Percentiles rank a stretch among this genome's conserved stretches.
These are phyloP conservation scores for Lepidium didymum DNA, from an alignment of 345 rosid species.

Conservation along the genomic window DNA sequence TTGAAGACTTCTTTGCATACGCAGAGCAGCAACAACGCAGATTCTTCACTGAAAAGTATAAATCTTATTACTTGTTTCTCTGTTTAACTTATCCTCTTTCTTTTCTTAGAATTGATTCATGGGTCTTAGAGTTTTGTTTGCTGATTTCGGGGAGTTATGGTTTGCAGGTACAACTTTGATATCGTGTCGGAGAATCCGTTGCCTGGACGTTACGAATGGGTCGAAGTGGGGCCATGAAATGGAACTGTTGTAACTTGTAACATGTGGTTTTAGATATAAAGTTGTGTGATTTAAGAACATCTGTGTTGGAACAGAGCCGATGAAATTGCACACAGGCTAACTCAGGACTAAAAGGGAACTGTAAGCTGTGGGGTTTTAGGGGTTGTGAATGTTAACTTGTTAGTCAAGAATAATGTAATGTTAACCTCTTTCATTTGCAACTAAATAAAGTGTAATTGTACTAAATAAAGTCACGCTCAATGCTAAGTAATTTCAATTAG, in stretches of 20 bases:
- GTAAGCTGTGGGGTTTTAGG: not conserved
- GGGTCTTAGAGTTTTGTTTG: not conserved
- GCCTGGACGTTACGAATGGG: constrained; percentile 81
- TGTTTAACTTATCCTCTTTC: not conserved
- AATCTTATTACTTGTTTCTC: not conserved
- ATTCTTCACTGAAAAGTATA: constrained; percentile 55
- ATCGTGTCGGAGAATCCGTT: constrained; percentile 55
- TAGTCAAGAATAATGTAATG: constrained; percentile 24
- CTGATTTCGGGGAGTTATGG: not conserved
- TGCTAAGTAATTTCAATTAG: not conserved
- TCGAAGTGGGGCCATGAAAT: constrained; percentile 42
- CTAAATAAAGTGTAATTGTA: not conserved
- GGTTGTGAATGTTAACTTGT: constrained; percentile 12
- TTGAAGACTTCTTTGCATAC: constrained; percentile 65
- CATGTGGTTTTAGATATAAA: constrained; percentile 15
- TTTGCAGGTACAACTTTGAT: constrained; percentile 83
- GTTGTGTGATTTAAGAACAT: constrained; percentile 28
- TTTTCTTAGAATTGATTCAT: not conserved
- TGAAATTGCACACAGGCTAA: constrained; percentile 30
- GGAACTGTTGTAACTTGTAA: not conserved
- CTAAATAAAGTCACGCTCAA: not conserved
- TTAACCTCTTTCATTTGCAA: constrained; percentile 10
- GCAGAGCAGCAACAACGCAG: constrained; percentile 51
- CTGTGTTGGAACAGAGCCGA: constrained; percentile 31
- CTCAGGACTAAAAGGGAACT: not conserved